Base-by-base conservation (phyloP, 2,329 filamentous ascomycete genomes). In the Gyromitra esculenta region DNA sequence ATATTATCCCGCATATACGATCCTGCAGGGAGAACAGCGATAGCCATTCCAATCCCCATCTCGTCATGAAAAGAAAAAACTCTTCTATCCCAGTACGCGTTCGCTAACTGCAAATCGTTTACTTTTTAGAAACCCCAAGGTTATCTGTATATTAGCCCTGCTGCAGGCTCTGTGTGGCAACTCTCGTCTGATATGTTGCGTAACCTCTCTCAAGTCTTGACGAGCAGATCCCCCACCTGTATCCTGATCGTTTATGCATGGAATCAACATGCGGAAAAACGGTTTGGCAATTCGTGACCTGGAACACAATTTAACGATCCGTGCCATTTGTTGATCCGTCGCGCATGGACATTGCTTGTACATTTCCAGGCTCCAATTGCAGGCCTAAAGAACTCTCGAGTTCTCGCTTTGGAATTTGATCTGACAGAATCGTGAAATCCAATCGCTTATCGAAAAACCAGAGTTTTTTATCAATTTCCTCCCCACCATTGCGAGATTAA, bases 1-100 rank as follows among this genome's bases (percentile, higher is more conserved):
- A 67, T 45, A 67, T 67, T 62, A 63, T 39, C 56, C 54, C 31
- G 63, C 71, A 63, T 69, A 54, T 73, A 18, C 45, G 48, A 71
- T 45, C 45, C 57, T 64, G 68, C 68, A 64, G 68, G 57, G 41
- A 39, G 56, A 64, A 18, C 18, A 45, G 43, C 7, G 48, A 71
- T 54, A 50, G 45, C 13, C 62, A 37, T 50, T 25, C 37, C n/a
- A 54, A 54, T 54, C 18, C 41, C 37, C 11, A 37, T 50, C 15
- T 37, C 15, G 45, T 39, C 8, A 39, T 43, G 54, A 50, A 54
- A 45, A 43, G 18, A 37, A 18, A 31, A 59, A 41, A 13, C 9
- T 21, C n/a, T 21, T 39, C 35, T 15, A 11, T 31, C 64, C 31
- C 31, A 41, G 56, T 25, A 54, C n/a, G 13, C 18, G 7, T 63